A percentile compares a stretch with the other conserved stretches of the same genome.
Evolutionary conservation across 2,329 filamentous ascomycete species (phyloP).

Genomic region (Lasiodiplodia sp.): DNA sequence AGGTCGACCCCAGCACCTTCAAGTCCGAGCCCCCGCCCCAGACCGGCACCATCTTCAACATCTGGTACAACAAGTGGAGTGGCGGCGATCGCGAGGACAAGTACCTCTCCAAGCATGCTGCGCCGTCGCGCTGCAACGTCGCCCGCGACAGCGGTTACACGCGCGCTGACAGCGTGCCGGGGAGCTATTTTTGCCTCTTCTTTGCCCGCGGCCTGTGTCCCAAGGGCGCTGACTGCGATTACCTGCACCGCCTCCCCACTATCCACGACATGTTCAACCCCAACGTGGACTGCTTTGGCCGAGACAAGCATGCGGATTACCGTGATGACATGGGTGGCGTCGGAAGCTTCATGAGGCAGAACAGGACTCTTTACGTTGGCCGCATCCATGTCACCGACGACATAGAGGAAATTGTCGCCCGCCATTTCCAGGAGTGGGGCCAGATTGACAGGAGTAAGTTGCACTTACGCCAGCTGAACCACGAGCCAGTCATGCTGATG

Average conservation of each 20-base stretch:
- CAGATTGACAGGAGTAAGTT: constrained; percentile 76
- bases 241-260: constrained; percentile 86
- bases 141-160: constrained; percentile 67
- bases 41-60: constrained; percentile 77
- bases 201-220: constrained; percentile 85
- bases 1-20: constrained; percentile 85
- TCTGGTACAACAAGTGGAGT: constrained; percentile 99
- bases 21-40: constrained; percentile 87
- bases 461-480: not conserved
- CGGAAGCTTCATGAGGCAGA: constrained; percentile 91
- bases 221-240: constrained; percentile 91
- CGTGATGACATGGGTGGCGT: constrained; percentile 98
- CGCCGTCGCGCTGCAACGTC: constrained; percentile 86
- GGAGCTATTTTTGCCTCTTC: constrained; percentile 91
- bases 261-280: constrained; percentile 91
- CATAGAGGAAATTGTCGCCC: constrained; percentile 92
- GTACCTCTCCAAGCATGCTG: constrained; percentile 81
- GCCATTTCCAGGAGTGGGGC: constrained; percentile 97
- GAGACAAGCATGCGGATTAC: constrained; percentile 93
- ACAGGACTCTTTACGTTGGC: constrained; percentile 91
- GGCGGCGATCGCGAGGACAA: constrained; percentile 95
- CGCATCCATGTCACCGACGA: constrained; percentile 95
- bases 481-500: not conserved
- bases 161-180: constrained; percentile 56
- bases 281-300: constrained; percentile 93